Conservation (phyloP, 2,329 filamentous ascomycete species). For the Cladosporium sp. region DNA sequence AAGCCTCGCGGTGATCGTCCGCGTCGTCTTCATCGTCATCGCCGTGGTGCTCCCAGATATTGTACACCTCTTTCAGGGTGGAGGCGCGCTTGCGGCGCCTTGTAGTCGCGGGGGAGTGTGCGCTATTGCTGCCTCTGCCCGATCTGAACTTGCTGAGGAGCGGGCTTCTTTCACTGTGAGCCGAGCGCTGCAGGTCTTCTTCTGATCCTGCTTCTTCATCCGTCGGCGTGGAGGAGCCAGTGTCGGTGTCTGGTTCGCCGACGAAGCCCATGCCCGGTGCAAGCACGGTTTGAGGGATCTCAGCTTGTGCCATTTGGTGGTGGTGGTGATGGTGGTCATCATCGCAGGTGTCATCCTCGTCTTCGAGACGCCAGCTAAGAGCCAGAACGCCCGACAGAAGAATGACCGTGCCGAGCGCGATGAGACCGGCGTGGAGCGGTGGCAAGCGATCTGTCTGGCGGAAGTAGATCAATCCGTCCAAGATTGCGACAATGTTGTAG, state of each 20-base stretch:
- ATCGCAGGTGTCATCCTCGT: slow-evolving; percentile 52
- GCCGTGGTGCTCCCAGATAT: slow-evolving; percentile 29
- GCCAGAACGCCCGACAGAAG: slow-evolving; percentile 83
- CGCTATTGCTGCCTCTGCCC: slow-evolving; percentile 1
- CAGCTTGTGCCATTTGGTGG: slow-evolving; percentile 26
- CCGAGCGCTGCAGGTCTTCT: slow-evolving; percentile 12
- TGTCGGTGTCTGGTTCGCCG: slow-evolving; percentile 26
- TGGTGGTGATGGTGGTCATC: slow-evolving; percentile 41
- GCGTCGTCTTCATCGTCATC: slow-evolving; percentile 14
- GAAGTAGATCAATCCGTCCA: slow-evolving; percentile 97
- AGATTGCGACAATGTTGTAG: slow-evolving; percentile 97
- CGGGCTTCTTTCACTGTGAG: slow-evolving; percentile 17
- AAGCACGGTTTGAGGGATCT: slow-evolving; percentile 57
- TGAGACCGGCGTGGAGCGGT: slow-evolving; percentile 68
- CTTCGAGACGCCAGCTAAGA: slow-evolving; percentile 86
- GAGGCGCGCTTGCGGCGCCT: slow-evolving; percentile 25
- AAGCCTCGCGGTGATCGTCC: slow-evolving; percentile 21
- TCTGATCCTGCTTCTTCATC: slow-evolving; percentile 23
- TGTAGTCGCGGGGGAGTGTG: slow-evolving; percentile 13
- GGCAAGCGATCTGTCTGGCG: slow-evolving; percentile 76
- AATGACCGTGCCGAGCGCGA: slow-evolving; percentile 79
- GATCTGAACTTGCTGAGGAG: slow-evolving; percentile 13
- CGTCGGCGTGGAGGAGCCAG: slow-evolving; percentile 18
- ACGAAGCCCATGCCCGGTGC: slow-evolving; percentile 68
- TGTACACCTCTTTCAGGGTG: slow-evolving; percentile 27